Evolutionary conservation across 495 filamentous ascomycete genomes (phyloP).

Genomic region (Tuber brumale): DNA sequence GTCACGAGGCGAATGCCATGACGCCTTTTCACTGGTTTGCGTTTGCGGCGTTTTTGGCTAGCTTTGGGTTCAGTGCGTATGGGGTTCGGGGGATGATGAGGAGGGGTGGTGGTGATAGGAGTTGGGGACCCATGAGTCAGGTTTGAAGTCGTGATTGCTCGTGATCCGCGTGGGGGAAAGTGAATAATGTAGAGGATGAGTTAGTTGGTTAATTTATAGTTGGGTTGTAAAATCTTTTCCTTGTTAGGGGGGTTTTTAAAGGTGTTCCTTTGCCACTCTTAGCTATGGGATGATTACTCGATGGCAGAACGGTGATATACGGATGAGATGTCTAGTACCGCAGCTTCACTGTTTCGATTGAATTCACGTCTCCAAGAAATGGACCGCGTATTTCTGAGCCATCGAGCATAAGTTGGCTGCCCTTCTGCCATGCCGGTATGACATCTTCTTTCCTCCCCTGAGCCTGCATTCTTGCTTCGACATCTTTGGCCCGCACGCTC

Average conservation of each 20-base stretch:
- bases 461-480: no score
- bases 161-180: background rate
- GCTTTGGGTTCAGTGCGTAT: conserved; percentile 19
- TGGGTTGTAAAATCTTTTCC: background rate
- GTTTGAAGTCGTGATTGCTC: conserved; percentile 11
- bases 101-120: conserved; percentile 6
- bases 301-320: background rate
- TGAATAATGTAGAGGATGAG: background rate
- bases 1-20: conserved; percentile 38
- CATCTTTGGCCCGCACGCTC: no score
- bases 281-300: background rate
- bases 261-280: background rate
- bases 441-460: background rate
- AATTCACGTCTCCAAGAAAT: background rate
- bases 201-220: background rate
- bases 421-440: background rate
- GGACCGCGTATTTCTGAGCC: background rate
- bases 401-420: background rate
- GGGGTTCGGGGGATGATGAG: conserved; percentile 11
- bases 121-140: conserved; percentile 21
- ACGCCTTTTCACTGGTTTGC: conserved; percentile 41
- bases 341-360: background rate
- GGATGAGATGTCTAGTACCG: background rate
- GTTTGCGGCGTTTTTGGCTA: conserved; percentile 26
- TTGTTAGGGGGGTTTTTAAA: background rate